phyloP scores from a whole-genome alignment of 2,329 filamentous ascomycete species.

The Oidium heveae region DNA sequence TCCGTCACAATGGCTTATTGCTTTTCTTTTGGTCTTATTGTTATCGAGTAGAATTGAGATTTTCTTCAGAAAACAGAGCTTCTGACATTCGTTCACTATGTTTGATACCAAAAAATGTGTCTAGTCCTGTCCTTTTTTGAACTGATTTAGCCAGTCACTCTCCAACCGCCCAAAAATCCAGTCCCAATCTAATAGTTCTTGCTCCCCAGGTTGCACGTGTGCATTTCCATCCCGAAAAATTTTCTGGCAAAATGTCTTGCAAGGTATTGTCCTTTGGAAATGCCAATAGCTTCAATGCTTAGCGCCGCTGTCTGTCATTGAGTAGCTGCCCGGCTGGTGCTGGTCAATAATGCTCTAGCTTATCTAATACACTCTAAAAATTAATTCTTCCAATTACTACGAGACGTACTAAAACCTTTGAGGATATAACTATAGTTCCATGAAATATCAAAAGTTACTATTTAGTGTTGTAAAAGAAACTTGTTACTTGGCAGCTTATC shows the following conservation, averaged over 20 bases:
- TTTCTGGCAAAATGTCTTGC: neutral
- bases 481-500: no score
- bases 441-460: no score
- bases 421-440: no score
- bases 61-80: no score
- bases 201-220: neutral
- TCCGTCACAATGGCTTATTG: neutral
- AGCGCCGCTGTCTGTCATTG: neutral
- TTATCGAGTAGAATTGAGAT: no score
- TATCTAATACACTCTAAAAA: no score
- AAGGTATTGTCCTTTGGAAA: neutral
- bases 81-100: neutral
- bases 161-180: neutral
- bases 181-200: neutral
- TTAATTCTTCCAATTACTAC: no score
- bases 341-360: no score
- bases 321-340: neutral
- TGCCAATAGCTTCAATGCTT: neutral
- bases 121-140: neutral
- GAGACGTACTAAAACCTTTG: no score
- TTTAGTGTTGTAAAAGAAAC: no score
- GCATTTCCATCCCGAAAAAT: neutral
- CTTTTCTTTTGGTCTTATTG: neutral
- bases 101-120: neutral
- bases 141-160: neutral